These are phyloP conservation scores for Aspergillus candidus DNA, from an alignment of 2,329 filamentous ascomycete species.

Conservation along the genomic window DNA sequence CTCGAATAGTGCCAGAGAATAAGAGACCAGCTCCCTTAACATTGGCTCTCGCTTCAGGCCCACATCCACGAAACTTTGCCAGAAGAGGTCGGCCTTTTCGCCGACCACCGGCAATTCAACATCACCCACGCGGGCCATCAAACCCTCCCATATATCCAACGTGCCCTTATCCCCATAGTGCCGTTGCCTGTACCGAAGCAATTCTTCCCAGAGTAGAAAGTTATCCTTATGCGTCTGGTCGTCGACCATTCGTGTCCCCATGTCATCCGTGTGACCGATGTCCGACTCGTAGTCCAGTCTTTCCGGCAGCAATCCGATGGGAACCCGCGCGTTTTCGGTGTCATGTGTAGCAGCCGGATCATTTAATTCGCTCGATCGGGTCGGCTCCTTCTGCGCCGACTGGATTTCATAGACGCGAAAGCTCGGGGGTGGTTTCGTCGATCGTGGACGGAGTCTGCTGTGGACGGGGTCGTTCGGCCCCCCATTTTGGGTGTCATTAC, in stretches of 20 bases:
- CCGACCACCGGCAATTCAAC: conserved; percentile 33
- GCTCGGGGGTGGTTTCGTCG: conserved; percentile 5
- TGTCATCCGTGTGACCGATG: conserved; percentile 29
- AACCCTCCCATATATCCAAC: conserved; percentile 36
- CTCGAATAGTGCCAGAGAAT: conserved; percentile 37
- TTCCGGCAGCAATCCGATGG: conserved; percentile 25
- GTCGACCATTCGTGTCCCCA: conserved; percentile 37
- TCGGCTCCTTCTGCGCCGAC: conserved; percentile 6
- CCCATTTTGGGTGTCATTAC: conserved; percentile 2
- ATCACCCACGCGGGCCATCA: conserved; percentile 26
- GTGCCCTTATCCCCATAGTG: conserved; percentile 39
- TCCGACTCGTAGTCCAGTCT: conserved; percentile 39
- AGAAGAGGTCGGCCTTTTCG: conserved; percentile 35
- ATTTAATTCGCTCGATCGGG: neutral
- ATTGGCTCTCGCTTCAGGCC: conserved; percentile 30
- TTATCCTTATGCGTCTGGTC: conserved; percentile 25
- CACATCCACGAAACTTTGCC: conserved; percentile 35
- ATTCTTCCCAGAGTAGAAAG: conserved; percentile 40
- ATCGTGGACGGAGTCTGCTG: conserved; percentile 2
- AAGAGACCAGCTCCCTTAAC: conserved; percentile 28
- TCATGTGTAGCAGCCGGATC: neutral
- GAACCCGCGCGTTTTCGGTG: conserved; percentile 7
- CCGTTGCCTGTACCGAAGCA: conserved; percentile 40
- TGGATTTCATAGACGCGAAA: conserved; percentile 24
- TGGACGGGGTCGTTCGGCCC: conserved; percentile 2